These are phyloP conservation scores for Xeromyces bisporus DNA, from an alignment of 495 filamentous ascomycete genomes.

Conservation along the genomic window DNA sequence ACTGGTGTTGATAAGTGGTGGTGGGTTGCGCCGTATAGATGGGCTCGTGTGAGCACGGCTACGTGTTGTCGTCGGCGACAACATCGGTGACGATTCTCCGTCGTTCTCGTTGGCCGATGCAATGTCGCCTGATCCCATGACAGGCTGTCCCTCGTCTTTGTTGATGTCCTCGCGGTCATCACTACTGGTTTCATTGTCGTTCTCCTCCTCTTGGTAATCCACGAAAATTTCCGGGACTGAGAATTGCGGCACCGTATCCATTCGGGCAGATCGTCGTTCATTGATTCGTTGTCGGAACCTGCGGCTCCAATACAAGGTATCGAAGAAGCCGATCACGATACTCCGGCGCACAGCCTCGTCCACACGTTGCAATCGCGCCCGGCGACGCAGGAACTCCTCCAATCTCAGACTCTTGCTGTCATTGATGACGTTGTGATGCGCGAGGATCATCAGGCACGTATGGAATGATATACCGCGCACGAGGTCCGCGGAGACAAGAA, in stretches of 20 bases:
- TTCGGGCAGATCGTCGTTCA: constrained; percentile 48
- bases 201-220: constrained; percentile 43
- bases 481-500: constrained; percentile 80
- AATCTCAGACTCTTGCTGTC: constrained; percentile 89
- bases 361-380: constrained; percentile 82
- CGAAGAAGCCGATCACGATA: constrained; percentile 85
- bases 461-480: constrained; percentile 85
- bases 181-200: constrained; percentile 6
- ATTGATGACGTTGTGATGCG: constrained; percentile 97
- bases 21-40: constrained; percentile 6
- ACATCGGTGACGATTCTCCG: constrained; percentile 11
- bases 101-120: constrained; percentile 1
- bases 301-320: constrained; percentile 81
- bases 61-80: constrained; percentile 24
- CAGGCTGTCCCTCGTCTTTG: constrained; percentile 8
- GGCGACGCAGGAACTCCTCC: constrained; percentile 87
- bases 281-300: constrained; percentile 59
- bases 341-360: constrained; percentile 85
- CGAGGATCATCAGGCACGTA: constrained; percentile 86
- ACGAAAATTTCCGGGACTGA: constrained; percentile 83
- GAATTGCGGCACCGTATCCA: constrained; percentile 64
- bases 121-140: neutral
- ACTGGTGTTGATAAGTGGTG: constrained; percentile 28
- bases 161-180: constrained; percentile 21
- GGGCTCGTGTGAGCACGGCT: constrained; percentile 14